These are phyloP conservation scores for Incumbomyces delicatus DNA, from an alignment of 2,329 filamentous ascomycete species.

Conservation along the genomic window DNA sequence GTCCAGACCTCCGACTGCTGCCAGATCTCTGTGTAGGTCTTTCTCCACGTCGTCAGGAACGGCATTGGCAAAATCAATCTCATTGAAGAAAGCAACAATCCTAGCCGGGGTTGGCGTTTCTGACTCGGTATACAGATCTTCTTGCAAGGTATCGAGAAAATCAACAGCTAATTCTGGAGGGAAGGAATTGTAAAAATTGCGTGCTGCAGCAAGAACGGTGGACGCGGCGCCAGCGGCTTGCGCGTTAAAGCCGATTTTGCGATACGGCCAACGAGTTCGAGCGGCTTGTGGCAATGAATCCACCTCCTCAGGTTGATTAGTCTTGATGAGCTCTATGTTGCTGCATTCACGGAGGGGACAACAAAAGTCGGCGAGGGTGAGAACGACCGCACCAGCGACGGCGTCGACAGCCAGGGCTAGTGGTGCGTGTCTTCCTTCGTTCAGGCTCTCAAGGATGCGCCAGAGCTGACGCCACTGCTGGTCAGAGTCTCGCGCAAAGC, in stretches of 20 bases:
- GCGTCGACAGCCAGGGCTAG: constrained; percentile 67
- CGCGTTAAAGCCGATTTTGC: constrained; percentile 37
- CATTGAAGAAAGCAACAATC: constrained; percentile 68
- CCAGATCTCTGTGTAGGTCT: constrained; percentile 58
- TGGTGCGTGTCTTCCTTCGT: constrained; percentile 74
- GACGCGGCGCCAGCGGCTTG: constrained; percentile 46
- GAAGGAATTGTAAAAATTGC: constrained; percentile 60
- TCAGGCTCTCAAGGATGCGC: constrained; percentile 72
- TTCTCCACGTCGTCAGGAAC: constrained; percentile 74
- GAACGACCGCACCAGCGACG: constrained; percentile 64
- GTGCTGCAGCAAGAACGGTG: constrained; percentile 58
- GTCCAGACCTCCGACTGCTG: constrained; percentile 49
- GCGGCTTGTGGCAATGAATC: constrained; percentile 25
- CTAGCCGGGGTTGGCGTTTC: constrained; percentile 61
- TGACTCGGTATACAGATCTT: constrained; percentile 65
- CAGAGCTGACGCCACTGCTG: constrained; percentile 86
- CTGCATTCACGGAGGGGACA: constrained; percentile 73
- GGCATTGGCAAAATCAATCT: constrained; percentile 65
- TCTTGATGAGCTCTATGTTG: constrained; percentile 60
- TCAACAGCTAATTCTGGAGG: constrained; percentile 59
- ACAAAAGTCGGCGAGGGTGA: constrained; percentile 71
- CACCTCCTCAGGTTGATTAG: constrained; percentile 49
- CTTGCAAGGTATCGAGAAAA: constrained; percentile 56
- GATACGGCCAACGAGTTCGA: constrained; percentile 31
- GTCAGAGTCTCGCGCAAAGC: constrained; percentile 64